phyloP scores from a whole-genome alignment of 257 asterid species.

The Echium plantagineum region DNA sequence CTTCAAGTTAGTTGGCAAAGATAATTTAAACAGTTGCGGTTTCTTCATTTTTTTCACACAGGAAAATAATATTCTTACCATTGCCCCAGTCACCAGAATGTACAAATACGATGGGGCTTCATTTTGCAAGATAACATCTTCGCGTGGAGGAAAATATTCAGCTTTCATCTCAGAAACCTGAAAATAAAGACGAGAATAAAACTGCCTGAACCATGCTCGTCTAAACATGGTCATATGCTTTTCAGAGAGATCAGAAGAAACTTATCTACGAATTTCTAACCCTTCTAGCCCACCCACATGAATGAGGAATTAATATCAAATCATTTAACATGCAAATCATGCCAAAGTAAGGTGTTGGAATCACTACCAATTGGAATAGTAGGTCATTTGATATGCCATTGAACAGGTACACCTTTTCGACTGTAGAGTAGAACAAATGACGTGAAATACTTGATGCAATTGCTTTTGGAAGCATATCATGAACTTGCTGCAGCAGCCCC shows the following conservation, averaged over 20 bases:
- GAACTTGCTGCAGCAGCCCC: slow-evolving; percentile 75
- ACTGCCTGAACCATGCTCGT: neutral
- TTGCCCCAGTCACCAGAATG: slow-evolving; percentile 57
- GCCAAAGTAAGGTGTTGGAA: neutral
- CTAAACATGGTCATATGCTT: neutral
- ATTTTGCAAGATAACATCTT: slow-evolving; percentile 60
- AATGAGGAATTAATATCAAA: neutral
- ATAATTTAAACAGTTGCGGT: neutral
- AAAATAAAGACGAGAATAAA: neutral
- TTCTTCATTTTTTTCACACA: neutral
- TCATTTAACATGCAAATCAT: neutral
- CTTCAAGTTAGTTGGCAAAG: neutral
- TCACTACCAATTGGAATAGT: slow-evolving; percentile 74
- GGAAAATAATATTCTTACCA: slow-evolving; percentile 27
- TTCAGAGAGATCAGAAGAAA: neutral
- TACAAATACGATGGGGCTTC: slow-evolving; percentile 73
- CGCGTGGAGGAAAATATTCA: slow-evolving; percentile 64
- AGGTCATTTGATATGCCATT: slow-evolving; percentile 67
- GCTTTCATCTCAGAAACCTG: slow-evolving; percentile 75
- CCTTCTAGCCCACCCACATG: too few relatives aligned
- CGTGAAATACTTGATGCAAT: slow-evolving; percentile 60
- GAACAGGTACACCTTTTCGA: slow-evolving; percentile 66
- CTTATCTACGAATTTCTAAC: too few relatives aligned
- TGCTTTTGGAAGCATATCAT: slow-evolving; percentile 75
- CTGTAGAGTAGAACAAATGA: slow-evolving; percentile 50